phyloP scores from a whole-genome alignment of 1,284 basidiomycete species.

The Pholiota adiposa region DNA sequence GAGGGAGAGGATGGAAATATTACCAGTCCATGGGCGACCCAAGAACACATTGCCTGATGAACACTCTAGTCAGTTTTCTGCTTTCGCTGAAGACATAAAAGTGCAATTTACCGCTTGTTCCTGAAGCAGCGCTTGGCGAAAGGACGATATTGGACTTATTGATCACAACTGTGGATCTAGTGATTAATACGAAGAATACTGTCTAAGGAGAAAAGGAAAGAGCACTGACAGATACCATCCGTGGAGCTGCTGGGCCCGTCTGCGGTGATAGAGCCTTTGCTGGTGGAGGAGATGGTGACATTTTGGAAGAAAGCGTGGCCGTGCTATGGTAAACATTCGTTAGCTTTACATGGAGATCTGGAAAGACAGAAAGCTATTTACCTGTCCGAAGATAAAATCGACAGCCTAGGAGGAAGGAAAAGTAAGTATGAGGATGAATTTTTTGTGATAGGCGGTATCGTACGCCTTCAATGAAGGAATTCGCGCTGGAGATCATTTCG shows the following conservation, averaged over 20 bases:
- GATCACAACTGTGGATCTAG: conserved; percentile 6
- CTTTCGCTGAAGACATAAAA: not conserved
- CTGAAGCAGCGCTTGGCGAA: conserved; percentile 4
- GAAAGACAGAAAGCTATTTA: not conserved
- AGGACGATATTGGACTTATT: conserved; percentile 13
- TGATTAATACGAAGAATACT: not conserved
- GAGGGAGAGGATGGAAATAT: not conserved
- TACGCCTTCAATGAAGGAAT: conserved; percentile 11
- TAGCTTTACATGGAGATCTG: not conserved
- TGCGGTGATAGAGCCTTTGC: conserved; percentile 8
- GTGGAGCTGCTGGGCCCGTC: conserved; percentile 11
- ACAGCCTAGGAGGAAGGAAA: conserved; percentile 2
- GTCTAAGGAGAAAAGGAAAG: not conserved
- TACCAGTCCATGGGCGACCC: conserved; percentile 11
- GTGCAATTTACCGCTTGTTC: conserved; percentile 7
- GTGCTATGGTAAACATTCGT: not conserved
- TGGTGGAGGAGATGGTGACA: conserved; percentile 7
- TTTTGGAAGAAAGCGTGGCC: conserved; percentile 14
- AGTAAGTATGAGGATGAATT: not conserved
- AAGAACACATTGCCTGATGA: conserved; percentile 8
- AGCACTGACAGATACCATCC: conserved; percentile 8
- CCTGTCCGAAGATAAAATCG: conserved; percentile 13
- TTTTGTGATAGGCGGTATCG: not conserved
- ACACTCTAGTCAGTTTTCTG: not conserved
- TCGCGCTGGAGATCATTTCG: not conserved